phyloP scores from a whole-genome alignment of 768 basidiomycete genomes.

The Boletus reticulatus region DNA sequence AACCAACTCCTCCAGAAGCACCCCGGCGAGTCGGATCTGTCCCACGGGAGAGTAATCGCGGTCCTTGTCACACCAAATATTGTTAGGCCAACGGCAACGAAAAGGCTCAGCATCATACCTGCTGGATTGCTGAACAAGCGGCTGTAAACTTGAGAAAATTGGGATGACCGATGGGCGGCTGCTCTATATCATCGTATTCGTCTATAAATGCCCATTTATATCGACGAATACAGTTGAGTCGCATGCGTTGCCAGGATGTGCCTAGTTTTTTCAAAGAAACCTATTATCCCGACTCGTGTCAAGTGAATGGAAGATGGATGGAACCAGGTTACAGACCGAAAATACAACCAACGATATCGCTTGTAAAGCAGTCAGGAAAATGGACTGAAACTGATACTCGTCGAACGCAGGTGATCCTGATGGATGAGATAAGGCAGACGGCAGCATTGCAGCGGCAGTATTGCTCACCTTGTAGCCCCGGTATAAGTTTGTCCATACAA shows the following conservation, averaged over 20 bases:
- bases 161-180: slow-evolving; percentile 51
- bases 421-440: background rate
- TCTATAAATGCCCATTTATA: slow-evolving; percentile 77
- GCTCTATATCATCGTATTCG: slow-evolving; percentile 53
- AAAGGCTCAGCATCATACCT: slow-evolving; percentile 27
- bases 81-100: background rate
- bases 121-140: slow-evolving; percentile 37
- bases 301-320: background rate
- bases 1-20: slow-evolving; percentile 35
- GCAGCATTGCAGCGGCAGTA: background rate
- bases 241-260: slow-evolving; percentile 48
- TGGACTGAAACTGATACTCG: slow-evolving; percentile 50
- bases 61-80: slow-evolving; percentile 27
- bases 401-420: slow-evolving; percentile 28
- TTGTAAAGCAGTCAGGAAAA: slow-evolving; percentile 58
- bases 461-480: slow-evolving; percentile 39
- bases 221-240: slow-evolving; percentile 58
- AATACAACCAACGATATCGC: slow-evolving; percentile 53
- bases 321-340: slow-evolving; percentile 39
- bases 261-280: slow-evolving; percentile 47
- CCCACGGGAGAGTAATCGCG: slow-evolving; percentile 39
- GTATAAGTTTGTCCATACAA: slow-evolving; percentile 48
- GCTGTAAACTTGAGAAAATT: slow-evolving; percentile 49
- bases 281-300: slow-evolving; percentile 28
- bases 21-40: slow-evolving; percentile 43